Percentiles rank a stretch among this genome's conserved stretches.
Conservation (phyloP, 768 basidiomycete species). For the Hygrophorus pudorinus region DNA sequence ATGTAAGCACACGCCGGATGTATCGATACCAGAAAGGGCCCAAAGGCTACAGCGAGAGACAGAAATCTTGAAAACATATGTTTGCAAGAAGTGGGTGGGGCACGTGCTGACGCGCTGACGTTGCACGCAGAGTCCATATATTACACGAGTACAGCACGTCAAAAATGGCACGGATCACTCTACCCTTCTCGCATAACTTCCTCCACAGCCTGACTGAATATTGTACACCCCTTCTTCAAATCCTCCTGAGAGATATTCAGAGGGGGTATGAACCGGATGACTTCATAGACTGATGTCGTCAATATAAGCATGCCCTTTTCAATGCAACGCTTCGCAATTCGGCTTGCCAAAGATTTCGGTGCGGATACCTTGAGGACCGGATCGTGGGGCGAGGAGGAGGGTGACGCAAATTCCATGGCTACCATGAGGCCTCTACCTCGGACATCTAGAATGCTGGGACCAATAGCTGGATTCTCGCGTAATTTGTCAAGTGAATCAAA, state of each 20-base stretch:
- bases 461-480: constrained; percentile 39
- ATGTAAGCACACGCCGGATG: constrained; percentile 37
- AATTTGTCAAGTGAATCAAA: constrained; percentile 50
- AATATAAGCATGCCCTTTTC: constrained; percentile 82
- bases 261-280: constrained; percentile 88
- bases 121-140: neutral
- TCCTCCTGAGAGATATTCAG: constrained; percentile 73
- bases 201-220: constrained; percentile 61
- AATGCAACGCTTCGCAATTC: constrained; percentile 70
- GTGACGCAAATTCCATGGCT: constrained; percentile 67
- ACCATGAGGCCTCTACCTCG: constrained; percentile 89
- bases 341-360: constrained; percentile 46
- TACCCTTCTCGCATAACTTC: constrained; percentile 50
- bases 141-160: too few species aligned
- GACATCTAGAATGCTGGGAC: constrained; percentile 66
- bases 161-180: neutral
- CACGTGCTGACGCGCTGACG: too few species aligned
- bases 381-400: constrained; percentile 45
- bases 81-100: too few species aligned
- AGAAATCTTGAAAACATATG: neutral
- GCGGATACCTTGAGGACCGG: constrained; percentile 22
- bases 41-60: neutral
- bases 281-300: constrained; percentile 85
- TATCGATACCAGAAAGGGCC: neutral
- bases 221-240: constrained; percentile 52